A percentile compares a stretch with the other conserved stretches of the same genome.
Evolutionary conservation across 345 rosid species (phyloP).

Genomic region (Citrus maxima): DNA sequence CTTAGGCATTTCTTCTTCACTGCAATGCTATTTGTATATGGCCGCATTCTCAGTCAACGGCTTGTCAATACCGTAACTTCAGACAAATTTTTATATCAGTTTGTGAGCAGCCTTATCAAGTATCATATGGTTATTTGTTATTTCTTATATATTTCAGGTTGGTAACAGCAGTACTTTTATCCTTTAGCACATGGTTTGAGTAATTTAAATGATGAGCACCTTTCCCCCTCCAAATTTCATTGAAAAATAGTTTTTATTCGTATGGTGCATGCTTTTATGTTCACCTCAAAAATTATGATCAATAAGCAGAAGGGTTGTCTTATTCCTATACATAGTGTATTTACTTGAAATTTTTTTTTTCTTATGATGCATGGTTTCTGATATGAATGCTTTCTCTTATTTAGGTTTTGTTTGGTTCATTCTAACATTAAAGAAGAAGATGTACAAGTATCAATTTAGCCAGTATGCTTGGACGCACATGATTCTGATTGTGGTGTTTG

Average conservation of each 20-base stretch:
- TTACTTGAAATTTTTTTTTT: background rate
- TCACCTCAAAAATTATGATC: background rate
- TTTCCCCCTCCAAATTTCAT: background rate
- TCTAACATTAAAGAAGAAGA: slow-evolving; percentile 89
- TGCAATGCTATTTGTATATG: slow-evolving; percentile 92
- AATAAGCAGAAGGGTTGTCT: background rate
- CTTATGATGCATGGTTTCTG: background rate
- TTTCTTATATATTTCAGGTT: slow-evolving; percentile 86
- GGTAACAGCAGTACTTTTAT: slow-evolving; percentile 13
- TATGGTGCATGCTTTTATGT: background rate
- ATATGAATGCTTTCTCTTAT: background rate
- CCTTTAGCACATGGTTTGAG: slow-evolving; percentile 7
- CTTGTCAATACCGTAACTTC: slow-evolving; percentile 84
- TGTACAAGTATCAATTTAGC: slow-evolving; percentile 99
- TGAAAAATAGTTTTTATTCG: background rate
- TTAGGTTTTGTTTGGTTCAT: slow-evolving; percentile 99
- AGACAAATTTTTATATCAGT: slow-evolving; percentile 73
- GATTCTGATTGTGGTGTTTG: slow-evolving; percentile 94
- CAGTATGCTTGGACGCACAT: slow-evolving; percentile 99
- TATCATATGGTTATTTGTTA: slow-evolving; percentile 92
- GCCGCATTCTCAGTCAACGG: slow-evolving; percentile 90
- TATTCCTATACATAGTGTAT: background rate
- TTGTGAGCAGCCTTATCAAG: slow-evolving; percentile 79
- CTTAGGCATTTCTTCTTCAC: slow-evolving; percentile 97
- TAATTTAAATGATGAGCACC: background rate